Conservation (phyloP, 2,329 filamentous ascomycete genomes). For the Emericellopsis cladophorae region DNA sequence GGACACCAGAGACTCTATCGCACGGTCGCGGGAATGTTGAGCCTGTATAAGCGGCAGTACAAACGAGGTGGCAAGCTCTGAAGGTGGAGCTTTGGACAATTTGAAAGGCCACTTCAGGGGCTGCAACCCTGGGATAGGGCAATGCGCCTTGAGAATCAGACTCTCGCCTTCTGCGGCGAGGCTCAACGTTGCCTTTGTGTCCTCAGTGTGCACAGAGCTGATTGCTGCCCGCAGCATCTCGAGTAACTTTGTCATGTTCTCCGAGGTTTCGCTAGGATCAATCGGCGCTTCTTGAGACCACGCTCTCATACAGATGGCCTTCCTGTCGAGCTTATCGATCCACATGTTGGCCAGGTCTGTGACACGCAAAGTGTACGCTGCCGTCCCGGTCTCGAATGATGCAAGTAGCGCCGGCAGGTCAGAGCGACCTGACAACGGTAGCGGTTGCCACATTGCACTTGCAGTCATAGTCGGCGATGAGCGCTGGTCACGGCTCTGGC, state of each 20-base stretch:
- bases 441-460: constrained; percentile 29
- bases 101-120: constrained; percentile 54
- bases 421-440: constrained; percentile 26
- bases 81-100: constrained; percentile 31
- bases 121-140: constrained; percentile 50
- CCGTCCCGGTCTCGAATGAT: constrained; percentile 39
- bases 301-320: constrained; percentile 50
- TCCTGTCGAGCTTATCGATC: constrained; percentile 50
- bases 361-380: constrained; percentile 51
- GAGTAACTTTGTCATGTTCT: constrained; percentile 56
- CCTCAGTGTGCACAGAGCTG: constrained; percentile 29
- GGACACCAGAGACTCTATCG: constrained; percentile 28
- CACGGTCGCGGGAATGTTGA: constrained; percentile 23
- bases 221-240: constrained; percentile 44
- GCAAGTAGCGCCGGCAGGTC: constrained; percentile 49
- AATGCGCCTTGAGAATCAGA: constrained; percentile 40
- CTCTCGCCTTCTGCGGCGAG: constrained; percentile 27
- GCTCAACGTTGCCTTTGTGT: constrained; percentile 29
- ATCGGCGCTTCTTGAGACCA: constrained; percentile 54
- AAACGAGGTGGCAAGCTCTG: constrained; percentile 31
- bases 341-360: constrained; percentile 67
- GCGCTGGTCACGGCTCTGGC: background rate
- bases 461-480: background rate
- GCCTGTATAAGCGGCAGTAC: constrained; percentile 38
- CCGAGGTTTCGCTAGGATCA: constrained; percentile 55